These are phyloP conservation scores for Oleoguttula mirabilis DNA, from an alignment of 495 filamentous ascomycete species.

Conservation along the genomic window DNA sequence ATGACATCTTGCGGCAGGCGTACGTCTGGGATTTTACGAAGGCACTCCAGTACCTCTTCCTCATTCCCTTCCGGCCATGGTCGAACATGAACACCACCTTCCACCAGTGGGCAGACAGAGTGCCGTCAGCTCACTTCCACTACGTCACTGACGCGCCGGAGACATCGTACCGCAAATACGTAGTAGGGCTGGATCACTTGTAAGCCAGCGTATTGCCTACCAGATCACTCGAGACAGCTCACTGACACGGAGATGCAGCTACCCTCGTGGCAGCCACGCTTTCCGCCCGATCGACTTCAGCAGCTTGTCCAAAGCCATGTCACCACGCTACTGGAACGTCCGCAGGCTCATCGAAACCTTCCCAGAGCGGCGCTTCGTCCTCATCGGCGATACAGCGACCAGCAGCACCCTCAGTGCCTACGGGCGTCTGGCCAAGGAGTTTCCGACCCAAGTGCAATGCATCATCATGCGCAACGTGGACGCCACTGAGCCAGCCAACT, in stretches of 20 bases:
- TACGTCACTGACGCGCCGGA: neutral
- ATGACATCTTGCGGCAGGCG: constrained; percentile 37
- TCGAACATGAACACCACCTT: neutral
- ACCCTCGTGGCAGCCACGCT: neutral
- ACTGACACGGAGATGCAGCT: no score
- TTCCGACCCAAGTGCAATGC: constrained; percentile 4
- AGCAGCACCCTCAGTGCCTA: constrained; percentile 2
- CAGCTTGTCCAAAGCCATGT: neutral
- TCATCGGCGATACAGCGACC: constrained; percentile 9
- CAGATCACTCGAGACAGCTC: no score
- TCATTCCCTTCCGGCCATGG: neutral
- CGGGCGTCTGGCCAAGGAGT: neutral
- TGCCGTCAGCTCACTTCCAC: neutral
- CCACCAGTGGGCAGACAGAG: neutral
- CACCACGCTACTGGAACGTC: neutral
- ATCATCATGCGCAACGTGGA: constrained; percentile 5
- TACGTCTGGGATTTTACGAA: constrained; percentile 2
- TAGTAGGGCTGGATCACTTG: neutral
- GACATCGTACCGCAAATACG: neutral
- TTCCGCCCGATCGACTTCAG: neutral
- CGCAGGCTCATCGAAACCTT: constrained; percentile 7
- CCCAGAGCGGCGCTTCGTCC: constrained; percentile 7
- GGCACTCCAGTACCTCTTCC: neutral
- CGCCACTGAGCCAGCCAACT: constrained; percentile 3
- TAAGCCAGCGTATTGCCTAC: no score